Conservation (phyloP, 2,329 filamentous ascomycete species). For the Ophiocordyceps unilateralis region DNA sequence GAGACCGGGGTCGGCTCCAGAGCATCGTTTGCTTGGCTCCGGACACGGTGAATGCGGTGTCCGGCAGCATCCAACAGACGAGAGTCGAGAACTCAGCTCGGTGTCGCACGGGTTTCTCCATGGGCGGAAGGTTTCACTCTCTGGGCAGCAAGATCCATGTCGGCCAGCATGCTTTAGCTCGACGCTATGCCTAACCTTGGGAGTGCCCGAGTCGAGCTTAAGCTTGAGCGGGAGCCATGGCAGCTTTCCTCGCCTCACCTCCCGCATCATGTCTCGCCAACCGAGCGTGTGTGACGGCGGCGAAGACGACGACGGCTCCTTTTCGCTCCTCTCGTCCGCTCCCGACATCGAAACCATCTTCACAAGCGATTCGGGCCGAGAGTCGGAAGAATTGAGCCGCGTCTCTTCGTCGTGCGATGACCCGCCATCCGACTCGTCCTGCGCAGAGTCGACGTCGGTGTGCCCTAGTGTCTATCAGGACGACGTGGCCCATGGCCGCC, state of each 20-base stretch:
- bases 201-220: too few species aligned
- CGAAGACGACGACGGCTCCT: conserved; percentile 11
- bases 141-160: background rate
- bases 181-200: background rate
- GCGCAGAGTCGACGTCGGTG: conserved; percentile 15
- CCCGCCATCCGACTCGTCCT: conserved; percentile 9
- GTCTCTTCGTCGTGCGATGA: conserved; percentile 12
- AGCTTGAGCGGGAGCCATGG: too few species aligned
- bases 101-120: too few species aligned
- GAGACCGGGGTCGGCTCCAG: too few species aligned
- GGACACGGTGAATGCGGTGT: background rate
- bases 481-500: conserved; percentile 16
- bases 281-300: too few species aligned
- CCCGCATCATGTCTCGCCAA: conserved; percentile 4
- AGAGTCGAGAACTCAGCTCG: background rate
- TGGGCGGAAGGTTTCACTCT: background rate
- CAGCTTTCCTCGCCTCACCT: background rate
- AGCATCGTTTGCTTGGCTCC: background rate
- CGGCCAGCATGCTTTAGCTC: background rate
- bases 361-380: conserved; percentile 9
- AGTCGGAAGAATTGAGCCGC: too few species aligned
- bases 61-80: background rate
- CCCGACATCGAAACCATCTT: conserved; percentile 9
- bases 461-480: conserved; percentile 15
- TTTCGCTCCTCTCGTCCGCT: conserved; percentile 13